Percentiles rank a stretch among this genome's conserved stretches.
These are phyloP conservation scores for Arctostaphylos glauca DNA, from an alignment of 148 eudicot species.

Conservation along the genomic window DNA sequence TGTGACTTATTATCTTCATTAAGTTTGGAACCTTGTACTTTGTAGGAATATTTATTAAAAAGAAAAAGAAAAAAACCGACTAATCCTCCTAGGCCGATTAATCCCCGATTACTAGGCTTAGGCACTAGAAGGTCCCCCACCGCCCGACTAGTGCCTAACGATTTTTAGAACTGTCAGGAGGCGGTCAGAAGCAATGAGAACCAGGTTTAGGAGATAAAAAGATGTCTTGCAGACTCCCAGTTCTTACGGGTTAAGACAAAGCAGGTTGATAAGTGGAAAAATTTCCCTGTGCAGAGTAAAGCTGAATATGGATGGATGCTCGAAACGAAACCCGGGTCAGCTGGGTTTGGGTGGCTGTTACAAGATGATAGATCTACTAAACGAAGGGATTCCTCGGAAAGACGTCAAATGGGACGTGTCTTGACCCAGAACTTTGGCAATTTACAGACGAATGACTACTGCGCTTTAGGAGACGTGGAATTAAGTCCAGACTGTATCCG, in stretches of 20 bases:
- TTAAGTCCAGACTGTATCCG: neutral
- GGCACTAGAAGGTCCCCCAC: no score
- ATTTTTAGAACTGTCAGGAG: no score
- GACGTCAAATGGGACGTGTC: neutral
- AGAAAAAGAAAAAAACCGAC: no score
- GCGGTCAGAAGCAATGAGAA: neutral
- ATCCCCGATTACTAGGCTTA: no score
- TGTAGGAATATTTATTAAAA: no score
- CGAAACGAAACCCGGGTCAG: neutral
- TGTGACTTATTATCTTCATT: no score
- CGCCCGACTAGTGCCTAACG: no score
- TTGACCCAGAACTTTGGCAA: neutral
- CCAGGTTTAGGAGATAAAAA: neutral
- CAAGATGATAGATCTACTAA: neutral
- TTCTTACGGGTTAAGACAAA: neutral
- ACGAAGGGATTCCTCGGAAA: neutral
- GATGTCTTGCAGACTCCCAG: neutral
- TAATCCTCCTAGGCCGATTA: no score
- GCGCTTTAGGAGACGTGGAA: neutral
- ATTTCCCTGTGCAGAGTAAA: neutral
- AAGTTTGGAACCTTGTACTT: no score
- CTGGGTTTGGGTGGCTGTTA: neutral
- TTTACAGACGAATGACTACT: neutral
- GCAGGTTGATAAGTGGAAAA: neutral
- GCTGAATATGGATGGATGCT: neutral